Evolutionary conservation across 2,329 filamentous ascomycete species (phyloP).

Genomic region (Diaporthe amygdali): DNA sequence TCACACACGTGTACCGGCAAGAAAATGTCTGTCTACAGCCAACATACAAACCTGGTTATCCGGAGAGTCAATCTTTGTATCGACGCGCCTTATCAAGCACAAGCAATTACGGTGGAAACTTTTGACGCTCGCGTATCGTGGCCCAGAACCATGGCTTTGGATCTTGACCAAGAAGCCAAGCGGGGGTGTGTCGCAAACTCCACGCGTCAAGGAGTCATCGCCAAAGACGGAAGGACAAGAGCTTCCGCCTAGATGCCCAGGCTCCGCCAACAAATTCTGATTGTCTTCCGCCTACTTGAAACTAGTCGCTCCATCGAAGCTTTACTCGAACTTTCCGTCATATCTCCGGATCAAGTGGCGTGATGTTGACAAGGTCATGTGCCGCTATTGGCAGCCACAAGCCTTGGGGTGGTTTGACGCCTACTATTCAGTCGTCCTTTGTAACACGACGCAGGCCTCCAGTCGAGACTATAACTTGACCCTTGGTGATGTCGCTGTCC

Average conservation of each 20-base stretch:
- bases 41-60: not conserved
- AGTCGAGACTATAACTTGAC: not conserved
- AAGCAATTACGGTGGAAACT: not conserved
- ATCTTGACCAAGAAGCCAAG: not conserved
- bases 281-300: slow-evolving; percentile 7
- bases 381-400: not conserved
- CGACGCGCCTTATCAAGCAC: not conserved
- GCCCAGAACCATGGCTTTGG: not conserved
- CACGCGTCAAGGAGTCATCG: not conserved
- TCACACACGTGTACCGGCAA: not conserved
- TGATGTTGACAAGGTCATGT: not conserved
- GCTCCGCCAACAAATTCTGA: not conserved
- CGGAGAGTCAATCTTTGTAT: not conserved
- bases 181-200: not conserved
- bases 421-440: not conserved
- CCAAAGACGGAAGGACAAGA: not conserved
- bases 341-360: not conserved
- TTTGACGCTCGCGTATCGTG: not conserved
- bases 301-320: not conserved
- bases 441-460: not conserved
- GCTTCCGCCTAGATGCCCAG: slow-evolving; percentile 2
- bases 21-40: no score
- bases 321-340: not conserved
- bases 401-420: not conserved
- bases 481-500: not conserved